Percentiles rank a stretch among this genome's conserved stretches.
Evolutionary conservation across 371 early-diverging fungal species (phyloP).

Genomic region (Blakeslea trispora): DNA sequence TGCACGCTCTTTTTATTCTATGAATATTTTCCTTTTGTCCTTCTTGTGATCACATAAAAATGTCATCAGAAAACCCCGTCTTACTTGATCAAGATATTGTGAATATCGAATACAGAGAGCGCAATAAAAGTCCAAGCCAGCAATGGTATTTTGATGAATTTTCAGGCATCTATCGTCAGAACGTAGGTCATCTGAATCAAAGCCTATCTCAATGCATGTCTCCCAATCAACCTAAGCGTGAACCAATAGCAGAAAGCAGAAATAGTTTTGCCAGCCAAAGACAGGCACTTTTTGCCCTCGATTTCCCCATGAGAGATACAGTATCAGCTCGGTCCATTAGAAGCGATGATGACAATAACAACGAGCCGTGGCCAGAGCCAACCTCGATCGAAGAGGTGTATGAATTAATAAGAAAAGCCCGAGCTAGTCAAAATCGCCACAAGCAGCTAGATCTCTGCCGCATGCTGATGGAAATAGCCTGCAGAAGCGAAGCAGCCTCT

Average conservation of each 20-base stretch:
- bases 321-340: neutral
- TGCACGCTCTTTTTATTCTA: neutral
- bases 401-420: constrained; percentile 17
- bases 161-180: constrained; percentile 36
- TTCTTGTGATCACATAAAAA: neutral
- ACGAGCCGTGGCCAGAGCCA: constrained; percentile 17
- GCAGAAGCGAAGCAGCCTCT: constrained; percentile 1
- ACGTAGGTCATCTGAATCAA: constrained; percentile 12
- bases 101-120: constrained; percentile 18
- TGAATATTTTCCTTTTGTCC: neutral
- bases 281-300: neutral
- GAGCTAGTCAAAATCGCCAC: constrained; percentile 9
- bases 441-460: constrained; percentile 24
- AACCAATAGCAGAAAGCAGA: neutral
- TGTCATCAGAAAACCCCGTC: neutral
- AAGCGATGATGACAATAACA: neutral
- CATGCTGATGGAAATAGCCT: constrained; percentile 21
- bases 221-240: neutral
- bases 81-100: constrained; percentile 1
- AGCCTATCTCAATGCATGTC: constrained; percentile 4
- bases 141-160: constrained; percentile 49
- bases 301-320: neutral
- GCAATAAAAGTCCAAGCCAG: neutral
- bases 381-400: constrained; percentile 12
- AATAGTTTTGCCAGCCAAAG: neutral